phyloP scores from a whole-genome alignment of 2,329 filamentous ascomycete species.

The Nemania diffusa region DNA sequence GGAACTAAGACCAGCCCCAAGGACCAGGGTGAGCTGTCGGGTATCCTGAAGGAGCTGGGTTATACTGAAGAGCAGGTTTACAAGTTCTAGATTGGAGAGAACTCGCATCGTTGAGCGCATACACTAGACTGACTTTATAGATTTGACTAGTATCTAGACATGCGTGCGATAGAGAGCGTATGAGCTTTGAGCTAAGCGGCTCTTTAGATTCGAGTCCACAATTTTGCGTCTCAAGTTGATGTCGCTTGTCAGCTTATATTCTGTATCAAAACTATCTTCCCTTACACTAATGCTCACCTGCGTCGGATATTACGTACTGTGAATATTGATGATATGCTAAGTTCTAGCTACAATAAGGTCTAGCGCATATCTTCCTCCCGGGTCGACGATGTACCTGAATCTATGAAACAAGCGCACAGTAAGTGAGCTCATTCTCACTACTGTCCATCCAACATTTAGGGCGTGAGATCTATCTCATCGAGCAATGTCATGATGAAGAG shows the following conservation, averaged over 20 bases:
- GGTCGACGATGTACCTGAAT: not conserved
- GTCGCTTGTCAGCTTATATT: conserved; percentile 2
- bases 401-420: not conserved
- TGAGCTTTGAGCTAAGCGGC: not conserved
- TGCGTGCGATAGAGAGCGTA: conserved; percentile 22
- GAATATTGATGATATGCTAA: not conserved
- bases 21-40: conserved; percentile 91
- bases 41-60: conserved; percentile 84
- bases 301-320: not conserved
- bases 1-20: conserved; percentile 90
- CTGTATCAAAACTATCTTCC: not conserved
- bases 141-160: conserved; percentile 23
- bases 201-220: not conserved
- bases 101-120: not conserved
- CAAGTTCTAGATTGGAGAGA: conserved; percentile 74
- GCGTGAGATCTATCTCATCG: not conserved
- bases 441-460: not conserved
- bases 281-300: not conserved
- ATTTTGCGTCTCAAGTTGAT: not conserved
- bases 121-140: conserved; percentile 17
- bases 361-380: not conserved
- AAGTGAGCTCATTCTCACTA: not conserved
- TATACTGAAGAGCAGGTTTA: conserved; percentile 91
- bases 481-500: not conserved
- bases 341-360: too few relatives aligned